Conservation (phyloP, 345 rosid species). For the Boechera retrofracta region DNA sequence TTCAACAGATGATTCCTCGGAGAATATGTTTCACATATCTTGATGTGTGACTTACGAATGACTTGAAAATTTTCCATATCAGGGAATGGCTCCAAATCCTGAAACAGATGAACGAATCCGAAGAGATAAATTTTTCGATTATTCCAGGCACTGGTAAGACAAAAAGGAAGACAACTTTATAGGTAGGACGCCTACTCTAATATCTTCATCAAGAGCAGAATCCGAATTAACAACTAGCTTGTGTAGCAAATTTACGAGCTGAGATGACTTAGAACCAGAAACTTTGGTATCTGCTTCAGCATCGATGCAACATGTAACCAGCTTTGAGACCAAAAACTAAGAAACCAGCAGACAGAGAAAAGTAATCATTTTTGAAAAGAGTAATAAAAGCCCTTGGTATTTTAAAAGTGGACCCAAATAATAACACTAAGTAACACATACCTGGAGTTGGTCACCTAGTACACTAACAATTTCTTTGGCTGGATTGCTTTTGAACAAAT, state of each 20-base stretch:
- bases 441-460: conserved; percentile 96
- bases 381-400: not conserved
- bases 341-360: conserved; percentile 28
- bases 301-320: conserved; percentile 77
- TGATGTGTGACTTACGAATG: conserved; percentile 67
- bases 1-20: conserved; percentile 84
- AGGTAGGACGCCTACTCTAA: conserved; percentile 60
- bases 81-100: conserved; percentile 94
- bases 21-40: conserved; percentile 64
- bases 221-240: conserved; percentile 67
- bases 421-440: conserved; percentile 36
- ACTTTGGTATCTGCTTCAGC: conserved; percentile 52
- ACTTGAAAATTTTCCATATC: conserved; percentile 62
- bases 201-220: conserved; percentile 70
- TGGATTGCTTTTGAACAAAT: conserved; percentile 59
- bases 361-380: not conserved
- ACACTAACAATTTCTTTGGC: conserved; percentile 68
- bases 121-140: conserved; percentile 1
- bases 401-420: conserved; percentile 6
- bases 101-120: conserved; percentile 30
- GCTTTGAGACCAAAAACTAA: conserved; percentile 91
- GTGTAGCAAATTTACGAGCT: conserved; percentile 63
- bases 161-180: conserved; percentile 27
- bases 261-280: conserved; percentile 60
- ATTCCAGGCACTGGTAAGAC: conserved; percentile 25